Conservation (phyloP, 1,284 basidiomycete genomes). For the Leccinum griseonigrum region DNA sequence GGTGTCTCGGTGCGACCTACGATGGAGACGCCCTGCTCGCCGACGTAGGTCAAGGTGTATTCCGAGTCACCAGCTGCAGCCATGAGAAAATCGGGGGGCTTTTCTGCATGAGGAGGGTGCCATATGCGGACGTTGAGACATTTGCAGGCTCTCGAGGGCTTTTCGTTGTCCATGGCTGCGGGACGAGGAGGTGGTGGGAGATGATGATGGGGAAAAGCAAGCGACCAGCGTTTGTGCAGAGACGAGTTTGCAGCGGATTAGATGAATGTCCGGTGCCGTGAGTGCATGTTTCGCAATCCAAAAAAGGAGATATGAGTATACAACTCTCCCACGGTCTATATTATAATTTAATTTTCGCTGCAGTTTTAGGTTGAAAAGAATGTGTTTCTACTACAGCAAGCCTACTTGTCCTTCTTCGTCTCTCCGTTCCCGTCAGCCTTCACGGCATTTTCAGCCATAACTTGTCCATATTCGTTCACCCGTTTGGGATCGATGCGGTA, state of each 20-base stretch:
- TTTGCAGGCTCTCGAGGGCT: conserved; percentile 46
- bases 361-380: conserved; percentile 6
- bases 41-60: conserved; percentile 59
- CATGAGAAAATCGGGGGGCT: conserved; percentile 34
- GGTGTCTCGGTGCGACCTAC: conserved; percentile 40
- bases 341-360: not conserved
- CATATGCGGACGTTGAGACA: conserved; percentile 70
- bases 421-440: conserved; percentile 40
- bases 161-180: conserved; percentile 11
- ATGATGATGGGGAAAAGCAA: conserved; percentile 10
- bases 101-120: conserved; percentile 25
- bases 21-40: conserved; percentile 63
- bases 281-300: conserved; percentile 25
- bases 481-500: conserved; percentile 93
- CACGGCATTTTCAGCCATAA: conserved; percentile 54
- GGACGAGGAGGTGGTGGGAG: conserved; percentile 20
- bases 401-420: conserved; percentile 54
- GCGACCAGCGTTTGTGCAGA: conserved; percentile 26
- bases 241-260: conserved; percentile 30
- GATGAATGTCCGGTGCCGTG: conserved; percentile 37
- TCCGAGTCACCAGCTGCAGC: conserved; percentile 38
- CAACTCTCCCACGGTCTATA: conserved; percentile 24
- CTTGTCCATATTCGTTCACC: conserved; percentile 94
- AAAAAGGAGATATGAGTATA: conserved; percentile 21
- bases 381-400: not conserved